Base-by-base conservation (phyloP, 176 grass and related monocot species). In the Phyllostachys edulis region DNA sequence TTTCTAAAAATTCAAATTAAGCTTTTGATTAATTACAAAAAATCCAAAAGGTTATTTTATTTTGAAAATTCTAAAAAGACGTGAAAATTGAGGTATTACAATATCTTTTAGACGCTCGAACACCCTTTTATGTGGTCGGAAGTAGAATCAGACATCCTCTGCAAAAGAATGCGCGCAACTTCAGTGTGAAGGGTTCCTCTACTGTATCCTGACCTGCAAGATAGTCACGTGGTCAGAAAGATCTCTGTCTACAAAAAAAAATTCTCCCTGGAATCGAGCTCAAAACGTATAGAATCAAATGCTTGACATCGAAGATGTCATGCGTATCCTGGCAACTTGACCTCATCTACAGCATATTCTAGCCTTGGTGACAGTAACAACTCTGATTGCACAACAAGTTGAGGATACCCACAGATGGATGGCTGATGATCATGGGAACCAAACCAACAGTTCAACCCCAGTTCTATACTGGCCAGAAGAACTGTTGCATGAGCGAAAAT, bases 331-430 rank as follows among this genome's bases (percentile, higher is more conserved):
- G 45, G 3, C 62, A 80, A 80, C 78, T 67, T 67, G 2, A 67
- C 20, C 63, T 67, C 45, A 80, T 80, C 12, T 23, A 24, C 62
- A 67, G 12, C 44, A 67, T 67, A 80, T 38, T 80, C 44, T 50
- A 73, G 27, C 73, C 4, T 59, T 59, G 50, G 6, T 23, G 41
- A 65, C 42, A 49, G 29, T 67, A 38, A 67, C 12, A 14, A 14
- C 54, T 62, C 10, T 63, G 60, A 26, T 67, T 38, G 26, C 77
- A 80, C 18, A 38, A 47, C 39, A 10, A 20, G 15, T 5, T 46
- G 57, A 45, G 56, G 23, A 62, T 12, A 62, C 5, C 23, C 12
- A 63, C 26, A 32, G 12, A 63, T 57, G 2, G 55, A 57, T 32
- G 12, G 5, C 12, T 63, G 12, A 63, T 32, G 26, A 0, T 6